Evolutionary conservation across 2,329 filamentous ascomycete genomes (phyloP).

Genomic region (Diplodia intermedia): DNA sequence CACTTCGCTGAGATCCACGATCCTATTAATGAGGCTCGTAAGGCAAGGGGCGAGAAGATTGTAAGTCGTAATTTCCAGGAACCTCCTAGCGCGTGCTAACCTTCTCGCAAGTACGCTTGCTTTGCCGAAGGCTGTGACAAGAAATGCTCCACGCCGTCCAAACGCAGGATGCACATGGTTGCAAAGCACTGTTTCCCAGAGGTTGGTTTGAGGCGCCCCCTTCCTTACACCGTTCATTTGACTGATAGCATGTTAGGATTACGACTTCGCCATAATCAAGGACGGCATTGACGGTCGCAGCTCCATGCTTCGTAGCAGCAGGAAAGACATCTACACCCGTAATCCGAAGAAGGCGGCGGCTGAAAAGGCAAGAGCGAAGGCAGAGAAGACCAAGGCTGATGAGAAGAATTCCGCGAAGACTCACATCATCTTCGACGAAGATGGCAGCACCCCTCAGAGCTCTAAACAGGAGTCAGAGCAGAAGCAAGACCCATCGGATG

Average conservation of each 20-base stretch:
- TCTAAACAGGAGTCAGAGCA: background rate
- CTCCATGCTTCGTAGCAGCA: constrained; percentile 68
- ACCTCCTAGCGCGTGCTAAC: constrained; percentile 14
- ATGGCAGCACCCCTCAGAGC: background rate
- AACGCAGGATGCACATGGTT: constrained; percentile 85
- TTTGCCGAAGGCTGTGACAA: constrained; percentile 89
- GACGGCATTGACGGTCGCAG: constrained; percentile 85
- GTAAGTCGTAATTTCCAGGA: constrained; percentile 58
- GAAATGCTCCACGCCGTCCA: constrained; percentile 81
- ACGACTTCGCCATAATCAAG: constrained; percentile 70
- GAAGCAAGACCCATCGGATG: background rate
- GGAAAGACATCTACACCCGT: background rate
- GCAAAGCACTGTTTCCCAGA: constrained; percentile 93
- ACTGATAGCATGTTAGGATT: constrained; percentile 33
- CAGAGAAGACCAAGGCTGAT: background rate
- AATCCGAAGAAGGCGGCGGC: background rate
- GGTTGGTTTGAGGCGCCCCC: constrained; percentile 39
- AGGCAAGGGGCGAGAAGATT: constrained; percentile 84
- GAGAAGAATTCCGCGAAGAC: background rate
- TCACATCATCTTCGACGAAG: constrained; percentile 20
- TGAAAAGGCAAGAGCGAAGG: constrained; percentile 4
- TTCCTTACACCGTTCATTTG: background rate
- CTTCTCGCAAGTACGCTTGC: constrained; percentile 73
- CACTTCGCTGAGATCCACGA: constrained; percentile 95
- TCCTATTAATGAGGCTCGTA: constrained; percentile 72